Evolutionary conservation across 805 yeast species (phyloP).

Genomic region (Starmerella apis): DNA sequence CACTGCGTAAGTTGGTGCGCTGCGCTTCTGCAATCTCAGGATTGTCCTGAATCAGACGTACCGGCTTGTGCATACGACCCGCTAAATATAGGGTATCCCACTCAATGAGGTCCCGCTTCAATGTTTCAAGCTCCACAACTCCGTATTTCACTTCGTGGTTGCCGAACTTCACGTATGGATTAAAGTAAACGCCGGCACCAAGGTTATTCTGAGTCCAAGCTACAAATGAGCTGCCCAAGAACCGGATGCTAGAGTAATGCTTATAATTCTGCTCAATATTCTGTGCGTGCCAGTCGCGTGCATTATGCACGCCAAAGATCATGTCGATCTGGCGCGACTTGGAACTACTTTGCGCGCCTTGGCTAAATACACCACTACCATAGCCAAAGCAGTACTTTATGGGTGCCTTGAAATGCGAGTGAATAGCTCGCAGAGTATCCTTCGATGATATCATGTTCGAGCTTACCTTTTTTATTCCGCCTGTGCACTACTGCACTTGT

Average conservation of each 20-base stretch:
- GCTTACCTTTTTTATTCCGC: background rate
- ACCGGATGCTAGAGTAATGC: slow-evolving; percentile 65
- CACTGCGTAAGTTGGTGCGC: slow-evolving; percentile 61
- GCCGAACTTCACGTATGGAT: slow-evolving; percentile 68
- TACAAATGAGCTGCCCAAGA: slow-evolving; percentile 50
- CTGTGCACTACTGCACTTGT: background rate
- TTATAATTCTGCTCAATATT: slow-evolving; percentile 57
- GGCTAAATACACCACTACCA: slow-evolving; percentile 88
- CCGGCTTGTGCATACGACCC: slow-evolving; percentile 92
- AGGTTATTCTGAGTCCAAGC: slow-evolving; percentile 45
- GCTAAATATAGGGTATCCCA: slow-evolving; percentile 85
- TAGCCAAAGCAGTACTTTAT: slow-evolving; percentile 78
- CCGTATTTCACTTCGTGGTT: slow-evolving; percentile 72
- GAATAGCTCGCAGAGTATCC: slow-evolving; percentile 36
- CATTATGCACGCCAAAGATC: slow-evolving; percentile 67
- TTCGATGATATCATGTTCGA: slow-evolving; percentile 14
- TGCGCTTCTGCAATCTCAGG: slow-evolving; percentile 20
- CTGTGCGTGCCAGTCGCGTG: slow-evolving; percentile 63
- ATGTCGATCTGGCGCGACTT: slow-evolving; percentile 61
- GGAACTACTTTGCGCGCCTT: slow-evolving; percentile 40
- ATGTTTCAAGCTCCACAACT: slow-evolving; percentile 52
- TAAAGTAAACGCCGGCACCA: slow-evolving; percentile 90
- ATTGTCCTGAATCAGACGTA: slow-evolving; percentile 52
- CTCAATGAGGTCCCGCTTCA: slow-evolving; percentile 59
- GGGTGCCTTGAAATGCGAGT: slow-evolving; percentile 57